Evolutionary conservation across 1,284 basidiomycete species (phyloP).

Genomic region (Sphaerobolus stellatus): DNA sequence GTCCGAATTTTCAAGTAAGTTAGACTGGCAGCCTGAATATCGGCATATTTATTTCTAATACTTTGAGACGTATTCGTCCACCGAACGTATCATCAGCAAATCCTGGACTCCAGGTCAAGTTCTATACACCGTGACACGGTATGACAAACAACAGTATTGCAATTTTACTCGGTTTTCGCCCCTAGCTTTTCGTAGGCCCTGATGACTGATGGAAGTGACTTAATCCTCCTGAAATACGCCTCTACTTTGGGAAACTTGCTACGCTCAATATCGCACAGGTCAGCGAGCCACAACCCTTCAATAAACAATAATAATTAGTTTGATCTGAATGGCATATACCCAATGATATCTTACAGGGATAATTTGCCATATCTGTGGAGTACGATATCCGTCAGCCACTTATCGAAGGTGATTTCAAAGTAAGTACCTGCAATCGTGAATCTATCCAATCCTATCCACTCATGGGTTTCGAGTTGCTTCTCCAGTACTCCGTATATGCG

Average conservation of each 20-base stretch:
- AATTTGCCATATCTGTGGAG: conserved; percentile 4
- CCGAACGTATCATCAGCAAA: no score
- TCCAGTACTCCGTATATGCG: conserved; percentile 35
- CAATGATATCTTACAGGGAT: conserved; percentile 1
- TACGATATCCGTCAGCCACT: background rate
- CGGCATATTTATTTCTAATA: no score
- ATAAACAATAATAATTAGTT: no score
- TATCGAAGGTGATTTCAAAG: no score
- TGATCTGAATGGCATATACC: background rate
- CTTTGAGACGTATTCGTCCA: no score
- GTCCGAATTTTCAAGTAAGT: no score
- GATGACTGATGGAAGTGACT: conserved; percentile 2
- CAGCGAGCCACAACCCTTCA: background rate
- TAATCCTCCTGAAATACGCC: conserved; percentile 1
- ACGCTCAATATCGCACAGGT: background rate
- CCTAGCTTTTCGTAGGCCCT: conserved; percentile 5
- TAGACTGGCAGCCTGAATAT: no score
- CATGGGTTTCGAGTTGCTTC: conserved; percentile 17
- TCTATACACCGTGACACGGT: no score
- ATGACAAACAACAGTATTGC: no score
- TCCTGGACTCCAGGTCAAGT: no score
- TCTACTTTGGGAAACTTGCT: conserved; percentile 2
- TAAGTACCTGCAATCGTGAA: conserved; percentile 6
- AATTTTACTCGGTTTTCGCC: no score
- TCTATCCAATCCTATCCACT: conserved; percentile 14